Percentiles rank a stretch among this genome's conserved stretches.
These are phyloP conservation scores for Dipteronia dyeriana DNA, from an alignment of 345 rosid genomes.

Conservation along the genomic window DNA sequence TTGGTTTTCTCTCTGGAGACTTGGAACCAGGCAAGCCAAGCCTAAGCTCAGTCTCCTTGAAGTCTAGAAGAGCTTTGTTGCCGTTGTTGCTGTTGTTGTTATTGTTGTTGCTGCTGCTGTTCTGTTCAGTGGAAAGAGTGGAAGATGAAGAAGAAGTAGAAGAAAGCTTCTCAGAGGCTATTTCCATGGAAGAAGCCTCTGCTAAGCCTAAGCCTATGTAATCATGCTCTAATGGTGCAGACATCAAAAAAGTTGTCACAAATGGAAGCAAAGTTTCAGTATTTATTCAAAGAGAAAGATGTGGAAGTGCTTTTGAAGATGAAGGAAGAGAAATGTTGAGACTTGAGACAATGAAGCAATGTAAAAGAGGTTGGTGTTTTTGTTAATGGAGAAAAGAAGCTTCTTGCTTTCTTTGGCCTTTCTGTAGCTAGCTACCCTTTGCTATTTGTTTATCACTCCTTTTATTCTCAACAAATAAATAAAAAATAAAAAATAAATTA, in stretches of 20 bases:
- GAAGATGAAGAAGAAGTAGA: conserved; percentile 43
- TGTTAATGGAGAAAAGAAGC: conserved; percentile 47
- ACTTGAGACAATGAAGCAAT: conserved; percentile 9
- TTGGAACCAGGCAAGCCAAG: conserved; percentile 71
- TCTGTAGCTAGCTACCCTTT: conserved; percentile 33
- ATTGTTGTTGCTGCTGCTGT: conserved; percentile 12
- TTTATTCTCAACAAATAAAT: background rate
- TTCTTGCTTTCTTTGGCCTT: conserved; percentile 54
- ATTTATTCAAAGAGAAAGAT: background rate
- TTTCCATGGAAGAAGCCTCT: conserved; percentile 47
- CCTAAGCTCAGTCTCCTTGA: conserved; percentile 67
- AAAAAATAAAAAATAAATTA: too few species aligned
- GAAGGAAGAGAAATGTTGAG: conserved; percentile 1
- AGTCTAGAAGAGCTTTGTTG: conserved; percentile 33
- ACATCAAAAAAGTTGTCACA: conserved; percentile 28
- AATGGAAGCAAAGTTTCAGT: conserved; percentile 2
- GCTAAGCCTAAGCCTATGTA: conserved; percentile 63
- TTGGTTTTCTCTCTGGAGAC: conserved; percentile 53
- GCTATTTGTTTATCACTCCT: background rate
- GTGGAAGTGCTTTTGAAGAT: background rate
- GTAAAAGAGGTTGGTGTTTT: conserved; percentile 25
- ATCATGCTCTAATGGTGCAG: conserved; percentile 59
- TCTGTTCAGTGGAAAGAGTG: conserved; percentile 25
- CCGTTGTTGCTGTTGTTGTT: conserved; percentile 15
- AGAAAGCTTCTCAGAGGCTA: conserved; percentile 40